Base-by-base conservation (phyloP, 2,329 filamentous ascomycete genomes). In the Apiospora phragmitis region DNA sequence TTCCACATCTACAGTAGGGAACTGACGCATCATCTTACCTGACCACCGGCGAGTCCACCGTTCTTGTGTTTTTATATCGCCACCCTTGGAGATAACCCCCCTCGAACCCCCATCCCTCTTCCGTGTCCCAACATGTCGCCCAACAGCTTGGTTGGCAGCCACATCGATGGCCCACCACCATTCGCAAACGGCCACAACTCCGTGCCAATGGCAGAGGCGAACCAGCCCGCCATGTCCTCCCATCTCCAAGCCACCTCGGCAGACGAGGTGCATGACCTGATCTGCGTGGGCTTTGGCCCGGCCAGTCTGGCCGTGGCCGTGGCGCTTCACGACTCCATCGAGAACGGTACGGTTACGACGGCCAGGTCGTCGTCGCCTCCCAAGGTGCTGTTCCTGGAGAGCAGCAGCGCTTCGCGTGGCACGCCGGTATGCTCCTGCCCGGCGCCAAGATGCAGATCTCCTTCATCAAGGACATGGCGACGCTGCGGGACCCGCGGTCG, bases 371-470 rank as follows among this genome's bases (percentile, higher is more conserved):
- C 76, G 78, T 81, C 8, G 43, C 68, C 83, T 8, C 93, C 94
- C 66, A 94, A 93, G 79, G 91, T 97, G 4, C 88, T 93, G 62
- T 98, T 98, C 82, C 83, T 98, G 32, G 95, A 98, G 85, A 93
- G 81, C 95, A 98, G 82, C 78, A 85, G 42, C 84, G 87, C 66
- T 98, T 98, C 79, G 90, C 93, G 71, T 98, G 95, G 95, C 95
- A 98, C 81, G 91, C 94, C 0, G 95, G 95, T 71, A 98, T 98
- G 95, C 90, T 98, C 71, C 88, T 98, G 3, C 94, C 94, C 0
- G 95, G 94, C 6, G 93, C 95, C 68, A 94, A 93, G 83, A 98
- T 98, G 95, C 95, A 98, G 80, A 98, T 98, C 76, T 97, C 94
- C 12, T 98, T 97, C 84, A 88, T 98, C 84, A 98, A 98, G 84